Conservation (phyloP, 495 filamentous ascomycete genomes). For the Zalerion maritima region DNA sequence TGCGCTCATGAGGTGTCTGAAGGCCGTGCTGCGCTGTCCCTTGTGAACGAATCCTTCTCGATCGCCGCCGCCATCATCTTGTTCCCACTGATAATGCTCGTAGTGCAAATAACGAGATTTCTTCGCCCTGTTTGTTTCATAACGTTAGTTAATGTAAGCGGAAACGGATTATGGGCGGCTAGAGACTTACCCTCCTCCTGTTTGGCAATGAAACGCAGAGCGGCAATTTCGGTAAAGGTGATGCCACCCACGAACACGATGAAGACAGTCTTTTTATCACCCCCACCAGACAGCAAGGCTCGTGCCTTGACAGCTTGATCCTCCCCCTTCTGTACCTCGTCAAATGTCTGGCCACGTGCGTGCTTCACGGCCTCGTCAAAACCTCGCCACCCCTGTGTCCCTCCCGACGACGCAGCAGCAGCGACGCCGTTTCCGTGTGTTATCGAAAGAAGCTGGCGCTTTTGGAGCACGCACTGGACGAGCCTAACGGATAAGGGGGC, state of each 20-base stretch:
- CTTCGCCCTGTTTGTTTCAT: conserved; percentile 34
- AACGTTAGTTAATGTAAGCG: conserved; percentile 1
- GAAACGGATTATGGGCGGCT: not conserved
- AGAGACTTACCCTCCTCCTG: conserved; percentile 56
- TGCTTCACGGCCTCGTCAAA: conserved; percentile 84
- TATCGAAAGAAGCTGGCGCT: conserved; percentile 60
- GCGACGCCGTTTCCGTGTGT: conserved; percentile 40
- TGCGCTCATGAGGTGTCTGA: too few species aligned
- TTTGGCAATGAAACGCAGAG: conserved; percentile 75
- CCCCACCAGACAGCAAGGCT: conserved; percentile 59
- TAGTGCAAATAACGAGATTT: conserved; percentile 84
- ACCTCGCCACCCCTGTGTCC: conserved; percentile 71
- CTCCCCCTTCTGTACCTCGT: conserved; percentile 82
- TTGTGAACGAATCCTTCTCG: conserved; percentile 54
- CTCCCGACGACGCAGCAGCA: conserved; percentile 35
- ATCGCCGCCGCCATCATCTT: conserved; percentile 80
- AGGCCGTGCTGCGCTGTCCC: conserved; percentile 13
- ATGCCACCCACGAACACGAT: conserved; percentile 93
- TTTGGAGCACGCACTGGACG: conserved; percentile 90
- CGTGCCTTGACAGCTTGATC: conserved; percentile 86
- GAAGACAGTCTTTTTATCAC: conserved; percentile 68
- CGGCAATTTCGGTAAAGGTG: conserved; percentile 91
- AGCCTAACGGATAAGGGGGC: conserved; percentile 86
- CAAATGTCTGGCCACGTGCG: conserved; percentile 74
- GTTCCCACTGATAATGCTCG: conserved; percentile 77